Evolutionary conservation across 352 stramenopile species (phyloP).

Genomic region (Phytopythium helicoides): DNA sequence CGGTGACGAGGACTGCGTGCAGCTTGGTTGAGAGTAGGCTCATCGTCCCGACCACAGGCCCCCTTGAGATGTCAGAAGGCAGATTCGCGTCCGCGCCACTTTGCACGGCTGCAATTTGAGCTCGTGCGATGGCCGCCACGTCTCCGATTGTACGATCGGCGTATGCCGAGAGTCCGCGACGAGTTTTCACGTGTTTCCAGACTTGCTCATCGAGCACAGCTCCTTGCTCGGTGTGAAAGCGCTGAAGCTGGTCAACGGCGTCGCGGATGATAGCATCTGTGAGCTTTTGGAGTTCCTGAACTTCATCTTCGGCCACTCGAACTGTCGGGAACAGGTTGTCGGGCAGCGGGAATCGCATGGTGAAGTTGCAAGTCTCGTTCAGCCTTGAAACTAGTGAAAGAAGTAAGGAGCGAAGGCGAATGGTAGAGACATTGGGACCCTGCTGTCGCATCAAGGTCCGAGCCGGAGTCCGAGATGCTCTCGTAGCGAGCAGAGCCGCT

Average conservation of each 20-base stretch:
- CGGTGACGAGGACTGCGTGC: conserved; percentile 24
- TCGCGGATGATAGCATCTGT: conserved; percentile 3
- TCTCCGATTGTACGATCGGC: conserved; percentile 1
- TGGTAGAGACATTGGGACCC: background rate
- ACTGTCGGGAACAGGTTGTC: conserved; percentile 1
- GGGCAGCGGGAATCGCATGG: conserved; percentile 8
- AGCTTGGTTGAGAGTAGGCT: conserved; percentile 11
- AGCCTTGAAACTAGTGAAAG: background rate
- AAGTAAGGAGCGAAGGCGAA: background rate
- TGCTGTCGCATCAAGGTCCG: no score
- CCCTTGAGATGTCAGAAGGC: conserved; percentile 2
- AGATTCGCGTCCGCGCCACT: background rate
- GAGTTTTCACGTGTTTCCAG: conserved; percentile 3
- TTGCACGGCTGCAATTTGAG: background rate
- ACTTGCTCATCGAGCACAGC: background rate
- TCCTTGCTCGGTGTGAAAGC: background rate
- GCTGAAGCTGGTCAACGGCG: conserved; percentile 1
- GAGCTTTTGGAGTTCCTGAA: background rate
- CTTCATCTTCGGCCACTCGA: background rate
- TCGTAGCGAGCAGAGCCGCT: no score
- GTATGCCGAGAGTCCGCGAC: conserved; percentile 1
- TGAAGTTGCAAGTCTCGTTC: background rate
- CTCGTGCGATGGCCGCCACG: background rate
- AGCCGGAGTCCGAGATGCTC: no score
- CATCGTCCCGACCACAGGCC: conserved; percentile 22